Evolutionary conservation across 139 green algal genomes (phyloP).

Genomic region (Yamagishiella unicocca): DNA sequence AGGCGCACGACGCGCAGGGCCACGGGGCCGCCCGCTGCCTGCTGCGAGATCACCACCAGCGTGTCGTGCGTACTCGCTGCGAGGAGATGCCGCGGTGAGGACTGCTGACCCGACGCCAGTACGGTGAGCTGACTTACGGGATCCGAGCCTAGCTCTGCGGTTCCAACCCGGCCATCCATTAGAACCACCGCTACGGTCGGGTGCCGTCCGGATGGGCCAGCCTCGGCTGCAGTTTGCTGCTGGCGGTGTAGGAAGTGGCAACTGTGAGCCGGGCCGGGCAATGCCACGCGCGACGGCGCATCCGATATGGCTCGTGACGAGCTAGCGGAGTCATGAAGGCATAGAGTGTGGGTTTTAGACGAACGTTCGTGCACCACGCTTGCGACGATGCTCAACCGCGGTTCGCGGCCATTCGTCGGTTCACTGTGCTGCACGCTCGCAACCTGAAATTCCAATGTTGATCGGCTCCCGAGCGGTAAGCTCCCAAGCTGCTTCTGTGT

Average conservation of each 20-base stretch:
- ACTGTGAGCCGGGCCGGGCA: conserved; percentile 12
- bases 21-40: not conserved
- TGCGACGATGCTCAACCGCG: not conserved
- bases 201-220: not conserved
- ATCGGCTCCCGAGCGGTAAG: not conserved
- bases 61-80: not conserved
- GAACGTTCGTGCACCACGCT: conserved; percentile 3
- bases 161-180: not conserved
- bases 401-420: not conserved
- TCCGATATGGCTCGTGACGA: not conserved
- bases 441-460: conserved; percentile 5
- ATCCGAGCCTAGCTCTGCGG: not conserved
- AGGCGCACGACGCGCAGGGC: conserved; percentile 17
- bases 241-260: conserved; percentile 15
- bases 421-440: conserved; percentile 9
- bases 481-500: conserved; percentile 29
- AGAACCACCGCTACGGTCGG: not conserved
- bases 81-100: not conserved
- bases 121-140: not conserved
- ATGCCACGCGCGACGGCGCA: not conserved
- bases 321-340: not conserved
- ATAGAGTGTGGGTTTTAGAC: not conserved
- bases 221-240: not conserved
- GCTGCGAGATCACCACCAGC: not conserved
- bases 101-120: not conserved